These are phyloP conservation scores for thale cress (Arabidopsis thaliana) DNA, from an alignment of 345 rosid genomes.

Conservation along the genomic window DNA sequence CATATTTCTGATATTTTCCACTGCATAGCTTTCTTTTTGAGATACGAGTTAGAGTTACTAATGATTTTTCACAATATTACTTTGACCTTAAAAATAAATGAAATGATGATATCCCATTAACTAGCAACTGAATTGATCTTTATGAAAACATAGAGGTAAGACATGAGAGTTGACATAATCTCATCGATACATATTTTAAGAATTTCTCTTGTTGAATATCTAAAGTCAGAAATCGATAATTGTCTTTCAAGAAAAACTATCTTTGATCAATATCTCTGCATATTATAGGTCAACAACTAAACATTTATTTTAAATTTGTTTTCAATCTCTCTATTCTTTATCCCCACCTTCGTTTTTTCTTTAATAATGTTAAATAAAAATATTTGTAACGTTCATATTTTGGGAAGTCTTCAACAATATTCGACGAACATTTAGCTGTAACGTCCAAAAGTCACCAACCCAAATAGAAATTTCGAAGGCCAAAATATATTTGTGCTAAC, in stretches of 20 bases:
- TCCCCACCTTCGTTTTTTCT: not conserved
- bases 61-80: not conserved
- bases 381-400: not conserved
- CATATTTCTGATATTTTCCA: constrained; percentile 5
- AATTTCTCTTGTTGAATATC: not conserved
- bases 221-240: not conserved
- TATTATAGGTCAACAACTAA: constrained; percentile 29
- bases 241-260: not conserved
- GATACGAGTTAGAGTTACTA: not conserved
- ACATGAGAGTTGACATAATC: not conserved
- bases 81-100: not conserved
- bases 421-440: constrained; percentile 17
- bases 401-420: constrained; percentile 30
- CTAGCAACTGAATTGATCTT: not conserved
- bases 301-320: not conserved
- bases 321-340: not conserved
- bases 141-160: no score
- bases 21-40: not conserved
- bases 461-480: not conserved
- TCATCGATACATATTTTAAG: not conserved
- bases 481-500: not conserved
- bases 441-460: constrained; percentile 31
- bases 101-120: not conserved
- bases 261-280: not conserved
- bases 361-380: not conserved